Conservation (phyloP, 1,284 basidiomycete species). For the Apiotrichum brassicae region DNA sequence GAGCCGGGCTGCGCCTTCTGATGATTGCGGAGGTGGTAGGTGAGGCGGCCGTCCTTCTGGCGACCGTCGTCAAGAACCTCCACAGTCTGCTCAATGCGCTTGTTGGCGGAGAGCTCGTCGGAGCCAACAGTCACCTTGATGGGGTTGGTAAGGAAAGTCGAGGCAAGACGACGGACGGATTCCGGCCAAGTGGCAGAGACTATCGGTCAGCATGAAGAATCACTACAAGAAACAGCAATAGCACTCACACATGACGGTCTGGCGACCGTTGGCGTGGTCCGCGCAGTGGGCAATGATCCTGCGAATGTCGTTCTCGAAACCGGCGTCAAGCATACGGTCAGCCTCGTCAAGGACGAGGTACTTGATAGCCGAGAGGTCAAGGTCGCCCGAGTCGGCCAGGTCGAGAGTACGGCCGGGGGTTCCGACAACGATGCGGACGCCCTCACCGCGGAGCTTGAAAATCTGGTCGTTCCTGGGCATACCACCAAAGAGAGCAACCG, state of each 20-base stretch:
- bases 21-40: constrained; percentile 60
- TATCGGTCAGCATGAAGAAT: constrained; percentile 37
- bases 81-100: constrained; percentile 66
- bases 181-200: constrained; percentile 99
- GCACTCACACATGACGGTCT: constrained; percentile 85
- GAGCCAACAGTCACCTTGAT: constrained; percentile 90
- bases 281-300: constrained; percentile 79
- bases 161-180: constrained; percentile 86
- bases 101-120: constrained; percentile 92
- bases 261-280: constrained; percentile 56
- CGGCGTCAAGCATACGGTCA: constrained; percentile 96
- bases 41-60: constrained; percentile 74
- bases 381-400: constrained; percentile 73
- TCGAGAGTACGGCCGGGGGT: constrained; percentile 92
- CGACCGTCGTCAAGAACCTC: constrained; percentile 85
- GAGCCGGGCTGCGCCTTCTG: constrained; percentile 51
- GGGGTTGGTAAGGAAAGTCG: constrained; percentile 78
- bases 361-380: constrained; percentile 76
- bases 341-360: constrained; percentile 97
- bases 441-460: constrained; percentile 55
- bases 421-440: constrained; percentile 75
- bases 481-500: constrained; percentile 86
- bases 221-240: too few relatives aligned
- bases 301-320: constrained; percentile 97
- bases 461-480: constrained; percentile 82